A percentile compares a stretch with the other conserved stretches of the same genome.
Evolutionary conservation across 495 filamentous ascomycete genomes (phyloP).

Genomic region (Neurospora sp.): DNA sequence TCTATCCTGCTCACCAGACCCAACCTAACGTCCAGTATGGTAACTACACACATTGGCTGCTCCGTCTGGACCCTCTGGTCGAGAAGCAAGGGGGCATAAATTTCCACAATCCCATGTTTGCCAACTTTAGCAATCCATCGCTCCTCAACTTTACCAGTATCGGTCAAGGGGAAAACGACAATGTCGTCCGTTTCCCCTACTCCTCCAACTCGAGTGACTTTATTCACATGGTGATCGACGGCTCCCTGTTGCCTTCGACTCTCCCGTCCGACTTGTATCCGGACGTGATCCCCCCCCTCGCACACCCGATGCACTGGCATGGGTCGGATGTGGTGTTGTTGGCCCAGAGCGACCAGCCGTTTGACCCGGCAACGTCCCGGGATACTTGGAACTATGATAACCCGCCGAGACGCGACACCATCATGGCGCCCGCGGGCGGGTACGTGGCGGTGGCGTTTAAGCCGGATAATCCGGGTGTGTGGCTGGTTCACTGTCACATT

Average conservation of each 20-base stretch:
- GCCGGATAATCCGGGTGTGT: constrained; percentile 43
- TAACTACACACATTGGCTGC: constrained; percentile 13
- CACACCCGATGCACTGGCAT: constrained; percentile 38
- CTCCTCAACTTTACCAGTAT: background rate
- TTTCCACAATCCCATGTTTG: constrained; percentile 2
- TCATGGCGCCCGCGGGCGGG: constrained; percentile 29
- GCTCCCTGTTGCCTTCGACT: background rate
- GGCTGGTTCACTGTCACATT: constrained; percentile 46
- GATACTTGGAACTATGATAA: constrained; percentile 25
- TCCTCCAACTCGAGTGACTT: background rate
- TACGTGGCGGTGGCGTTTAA: constrained; percentile 40
- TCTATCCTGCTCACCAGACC: constrained; percentile 8
- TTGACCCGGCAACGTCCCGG: constrained; percentile 13
- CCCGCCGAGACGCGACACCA: constrained; percentile 49
- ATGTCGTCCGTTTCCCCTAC: background rate
- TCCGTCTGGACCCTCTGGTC: constrained; percentile 19
- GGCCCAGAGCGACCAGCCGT: constrained; percentile 7
- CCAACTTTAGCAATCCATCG: constrained; percentile 5
- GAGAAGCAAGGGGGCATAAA: background rate
- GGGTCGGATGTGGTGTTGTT: constrained; percentile 25
- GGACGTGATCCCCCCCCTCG: background rate
- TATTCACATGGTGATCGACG: constrained; percentile 11
- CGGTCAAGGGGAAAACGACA: background rate
- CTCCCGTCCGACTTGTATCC: background rate
- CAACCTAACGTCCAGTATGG: constrained; percentile 9